Base-by-base conservation (phyloP, 768 basidiomycete genomes). In the Sarcodon sp. region DNA sequence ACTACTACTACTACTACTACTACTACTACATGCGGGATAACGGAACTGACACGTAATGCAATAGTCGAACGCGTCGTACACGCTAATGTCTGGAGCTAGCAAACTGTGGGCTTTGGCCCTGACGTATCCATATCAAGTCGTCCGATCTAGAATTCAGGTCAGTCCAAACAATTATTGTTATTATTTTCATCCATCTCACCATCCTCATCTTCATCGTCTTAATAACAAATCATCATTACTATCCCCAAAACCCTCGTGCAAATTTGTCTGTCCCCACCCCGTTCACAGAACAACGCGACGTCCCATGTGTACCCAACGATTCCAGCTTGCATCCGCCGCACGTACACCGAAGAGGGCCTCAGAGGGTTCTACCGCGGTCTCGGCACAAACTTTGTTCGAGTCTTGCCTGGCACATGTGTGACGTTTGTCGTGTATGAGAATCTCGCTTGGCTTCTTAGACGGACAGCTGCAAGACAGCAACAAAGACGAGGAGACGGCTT, bases 391-490 rank as follows among this genome's bases (percentile, higher is more conserved):
- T 75, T 96, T 21, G 80, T 99, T 10, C 79, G 96, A 11, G 93
- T 99, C 44, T 73, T 98, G 12, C 96, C 96, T 0, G 96, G 94
- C 31, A 98, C 94, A 3, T 97, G 94, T 61, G 87, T 97, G 43
- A 98, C 94, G 4, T 96, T 98, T 55, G 94, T 98, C 35, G 92
- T 97, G 15, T 99, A 98, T 61, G 96, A 91, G 61, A 91, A 91
- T 54, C 61, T 91, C 48, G 87, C 88, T 0, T 91, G 87, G 87
- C 58, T 89, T 27, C 62, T 91, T 38, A 70, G 82, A 52, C 78
- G 76, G 5, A 73, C 73, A 3, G 87, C 86, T 44, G 67, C 69
- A n/a, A 72, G 64, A 50, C 69, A 73, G 32, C 76, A 73, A 49
- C 61, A 51, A 43, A 49, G 37, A 45, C 3, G 21, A 27, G 21